Percentiles rank a stretch among this genome's conserved stretches.
Evolutionary conservation across 2,329 filamentous ascomycete genomes (phyloP).

Genomic region (Phyllosticta citriasiana): DNA sequence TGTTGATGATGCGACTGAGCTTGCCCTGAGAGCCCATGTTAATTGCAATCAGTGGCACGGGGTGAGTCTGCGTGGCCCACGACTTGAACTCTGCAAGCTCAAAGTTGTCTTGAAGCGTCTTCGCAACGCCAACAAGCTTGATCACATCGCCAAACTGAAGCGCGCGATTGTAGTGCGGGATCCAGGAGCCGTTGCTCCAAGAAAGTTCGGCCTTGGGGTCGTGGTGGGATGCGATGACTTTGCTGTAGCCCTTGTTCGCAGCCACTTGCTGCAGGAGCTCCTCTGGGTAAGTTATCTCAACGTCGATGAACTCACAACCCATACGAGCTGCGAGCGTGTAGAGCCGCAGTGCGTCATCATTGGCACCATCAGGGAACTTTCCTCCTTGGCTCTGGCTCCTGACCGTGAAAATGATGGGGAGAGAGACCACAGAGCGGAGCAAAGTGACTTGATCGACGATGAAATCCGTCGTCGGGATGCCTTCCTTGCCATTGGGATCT

Average conservation of each 20-base stretch:
- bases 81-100: slow-evolving; percentile 71
- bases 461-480: slow-evolving; percentile 59
- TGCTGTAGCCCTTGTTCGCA: slow-evolving; percentile 60
- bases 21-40: slow-evolving; percentile 90
- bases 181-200: slow-evolving; percentile 91
- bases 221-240: slow-evolving; percentile 92
- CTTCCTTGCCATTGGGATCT: slow-evolving; percentile 51
- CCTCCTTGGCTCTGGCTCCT: slow-evolving; percentile 81
- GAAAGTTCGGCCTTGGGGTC: slow-evolving; percentile 70
- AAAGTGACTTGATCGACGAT: slow-evolving; percentile 73
- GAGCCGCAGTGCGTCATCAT: slow-evolving; percentile 60
- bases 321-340: slow-evolving; percentile 72
- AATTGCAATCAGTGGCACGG: slow-evolving; percentile 81
- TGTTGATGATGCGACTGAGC: slow-evolving; percentile 80
- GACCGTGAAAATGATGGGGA: slow-evolving; percentile 88
- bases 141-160: slow-evolving; percentile 86
- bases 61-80: slow-evolving; percentile 61
- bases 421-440: slow-evolving; percentile 58
- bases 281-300: slow-evolving; percentile 80
- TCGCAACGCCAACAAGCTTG: slow-evolving; percentile 82
- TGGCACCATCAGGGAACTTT: slow-evolving; percentile 68
- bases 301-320: slow-evolving; percentile 84
- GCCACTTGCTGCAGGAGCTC: slow-evolving; percentile 61
- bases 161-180: slow-evolving; percentile 79
- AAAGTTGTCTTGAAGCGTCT: slow-evolving; percentile 73